These are phyloP conservation scores for Aspergillus viridinutans DNA, from an alignment of 2,329 filamentous ascomycete species.

Conservation along the genomic window DNA sequence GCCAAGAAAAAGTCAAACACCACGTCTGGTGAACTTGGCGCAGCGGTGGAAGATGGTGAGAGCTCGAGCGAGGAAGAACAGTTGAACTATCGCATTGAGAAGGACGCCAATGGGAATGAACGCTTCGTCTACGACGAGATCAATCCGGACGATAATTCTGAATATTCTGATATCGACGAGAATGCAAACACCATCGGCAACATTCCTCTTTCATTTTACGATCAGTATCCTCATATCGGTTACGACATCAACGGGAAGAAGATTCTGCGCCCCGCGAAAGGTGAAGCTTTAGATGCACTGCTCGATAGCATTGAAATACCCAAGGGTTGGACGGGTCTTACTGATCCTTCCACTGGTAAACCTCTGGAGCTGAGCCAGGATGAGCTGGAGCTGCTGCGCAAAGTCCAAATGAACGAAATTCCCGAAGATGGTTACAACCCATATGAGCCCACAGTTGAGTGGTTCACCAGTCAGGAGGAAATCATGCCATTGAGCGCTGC, in stretches of 20 bases:
- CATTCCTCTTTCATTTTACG: conserved; percentile 92
- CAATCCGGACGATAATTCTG: conserved; percentile 90
- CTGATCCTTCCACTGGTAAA: conserved; percentile 89
- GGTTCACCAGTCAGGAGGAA: conserved; percentile 86
- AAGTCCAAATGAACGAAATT: conserved; percentile 83
- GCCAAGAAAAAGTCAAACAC: conserved; percentile 34
- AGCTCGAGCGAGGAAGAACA: conserved; percentile 34
- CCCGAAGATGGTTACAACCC: conserved; percentile 87
- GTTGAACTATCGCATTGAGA: conserved; percentile 59
- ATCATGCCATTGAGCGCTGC: conserved; percentile 93
- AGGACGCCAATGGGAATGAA: conserved; percentile 83
- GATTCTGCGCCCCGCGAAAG: conserved; percentile 92
- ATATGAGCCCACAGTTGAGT: conserved; percentile 90
- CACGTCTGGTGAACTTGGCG: conserved; percentile 13
- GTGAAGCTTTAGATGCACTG: conserved; percentile 86
- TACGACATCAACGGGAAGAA: conserved; percentile 99
- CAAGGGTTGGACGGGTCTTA: conserved; percentile 94
- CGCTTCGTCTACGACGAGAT: conserved; percentile 93
- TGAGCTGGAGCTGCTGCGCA: conserved; percentile 81
- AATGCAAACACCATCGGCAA: conserved; percentile 89
- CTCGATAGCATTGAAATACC: conserved; percentile 95
- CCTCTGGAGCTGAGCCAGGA: conserved; percentile 81
- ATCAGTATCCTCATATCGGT: conserved; percentile 95
- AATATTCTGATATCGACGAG: conserved; percentile 79
- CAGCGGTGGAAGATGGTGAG: conserved; percentile 7